Evolutionary conservation across 2,329 filamentous ascomycete genomes (phyloP), one percentile per base, ranked within the genome.

Genomic region (Phyllosticta citribraziliensis): DNA sequence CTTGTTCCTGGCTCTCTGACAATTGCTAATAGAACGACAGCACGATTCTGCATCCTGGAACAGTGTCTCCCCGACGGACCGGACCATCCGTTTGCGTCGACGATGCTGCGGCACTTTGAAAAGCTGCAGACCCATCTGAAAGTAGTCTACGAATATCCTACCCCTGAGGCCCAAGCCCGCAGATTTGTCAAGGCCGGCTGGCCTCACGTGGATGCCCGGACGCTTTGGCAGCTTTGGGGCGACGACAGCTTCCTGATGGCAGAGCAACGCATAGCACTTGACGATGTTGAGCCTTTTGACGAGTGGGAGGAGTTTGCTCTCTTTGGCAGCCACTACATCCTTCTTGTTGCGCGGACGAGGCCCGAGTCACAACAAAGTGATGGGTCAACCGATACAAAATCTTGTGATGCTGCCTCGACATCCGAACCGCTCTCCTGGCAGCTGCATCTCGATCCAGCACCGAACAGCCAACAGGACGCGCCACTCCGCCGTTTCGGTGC

Each of bases 271-370:
- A 76, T 71, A 40, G 75, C 75, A 11, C 75, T 97, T 14, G 87
- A 96, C 66, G 70, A 76, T 0, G 74, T 91, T 17, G 93, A 97
- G 69, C 85, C 88, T 0, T 97, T 97, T 70, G 93, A 97, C 72
- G 92, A 97, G 74, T 96, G 91, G 91, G 93, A 97, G 73, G 93
- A 97, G 68, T 91, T 97, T 70, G 86, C 88, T 2, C 78, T 96
- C 0, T 96, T 95, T 72, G 85, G 84, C 2, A 85, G 86, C 35
- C 92, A 97, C 73, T 96, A 96, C 73, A 88, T 92, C 66, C 75
- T 97, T 52, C 79, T 96, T 9, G 79, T 84, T 20, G 89, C 90
- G 14, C 80, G 76, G 52, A 57, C 55, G 47, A 22, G 14, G 17
- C 19, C 22, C 22, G 51, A 20, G 19, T 6, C n/a, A 12, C 22